Base-by-base conservation (phyloP, 345 rosid species). In the Aquilaria sinensis region DNA sequence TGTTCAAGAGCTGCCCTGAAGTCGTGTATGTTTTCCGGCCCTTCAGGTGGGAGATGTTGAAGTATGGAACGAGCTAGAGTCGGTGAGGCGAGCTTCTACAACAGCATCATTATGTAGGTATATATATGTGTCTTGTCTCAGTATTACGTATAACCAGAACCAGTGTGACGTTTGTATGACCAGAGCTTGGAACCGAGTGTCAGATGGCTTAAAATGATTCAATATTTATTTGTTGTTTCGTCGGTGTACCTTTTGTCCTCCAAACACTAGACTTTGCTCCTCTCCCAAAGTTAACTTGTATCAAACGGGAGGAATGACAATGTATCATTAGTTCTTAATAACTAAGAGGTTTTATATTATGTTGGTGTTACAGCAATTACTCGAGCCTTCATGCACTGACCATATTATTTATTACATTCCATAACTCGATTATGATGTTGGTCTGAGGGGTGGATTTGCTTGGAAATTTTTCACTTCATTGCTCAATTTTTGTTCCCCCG, bases 11-110 rank as follows among this genome's bases (percentile, higher is more conserved):
- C 73, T 85, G 76, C 31, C 99, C 97, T 2, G 99, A 94, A 70
- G 99, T 94, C 12, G 78, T 87, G 63, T 91, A 78, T 53, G 89
- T 87, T 64, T 85, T 91, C 80, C 89, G 84, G 29, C 97, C 99
- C 10, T 95, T 95, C 89, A 82, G 97, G 85, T 95, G 99, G 99
- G 99, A 95, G 73, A 53, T 80, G 78, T 56, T 94, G 80, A 88
- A 79, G 41, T 94, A 77, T 48, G 99, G 97, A 78, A 66, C 98
- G 66, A 85, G 83, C 77, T 92, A 64, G 79, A 62, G 60, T 69
- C 74, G 23, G 23, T 0, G 23, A 23, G 23, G 1, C 23, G 23
- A 37, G 43, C 43, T 37, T 37, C 43, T 5, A 37, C 43, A 37
- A 37, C 43, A 37, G 43, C 60, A 55, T 41, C 67, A 23, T 46